Evolutionary conservation across 1,139 yeast genomes (phyloP), one percentile per base, ranked within the genome.

Genomic region (Kazachstania sp.): DNA sequence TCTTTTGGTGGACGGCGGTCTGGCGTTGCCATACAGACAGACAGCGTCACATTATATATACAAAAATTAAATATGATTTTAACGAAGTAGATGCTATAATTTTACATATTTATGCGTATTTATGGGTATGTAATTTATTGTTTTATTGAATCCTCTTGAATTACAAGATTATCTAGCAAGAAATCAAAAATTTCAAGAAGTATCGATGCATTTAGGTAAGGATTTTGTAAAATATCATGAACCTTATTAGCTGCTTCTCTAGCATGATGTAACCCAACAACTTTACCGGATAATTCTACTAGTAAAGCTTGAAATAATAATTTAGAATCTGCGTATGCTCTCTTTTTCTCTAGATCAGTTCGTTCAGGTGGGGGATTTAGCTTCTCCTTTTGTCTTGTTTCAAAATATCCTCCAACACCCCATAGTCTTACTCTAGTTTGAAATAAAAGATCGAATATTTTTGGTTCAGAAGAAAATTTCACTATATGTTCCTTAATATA

Each of bases 191-290:
- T 49, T 46, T 77, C 75, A 51, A 80, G 74, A 0, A 82, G 59
- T 47, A 88, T 64, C 58, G 83, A 86, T 37, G 79, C 74, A 60
- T 85, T 84, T 50, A 88, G 67, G 32, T 73, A 72, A 49, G 82
- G 86, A 59, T 86, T 85, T 60, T 90, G 97, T 9, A 86, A 56
- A 78, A 83, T 74, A 15, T 74, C 76, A 62, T 84, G 84, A 1
- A 86, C 41, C 43, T 77, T 70, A 8, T 68, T 65, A 8, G 85
- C 74, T 0, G 95, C 95, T 51, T 71, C 73, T 44, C 71, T 72
- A 2, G 95, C 76, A 54, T 79, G 83, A 11, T 79, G 67, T 4
- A 73, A 65, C 0, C 97, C 96, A 51, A 88, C 86, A 0, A 87
- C 75, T 54, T 77, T 81, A n/a, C 88, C 79, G 49, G 86, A 78